Percentiles rank a stretch among this genome's conserved stretches.
These are phyloP conservation scores for Myxozyma monticola DNA, from an alignment of 805 yeast species.

Conservation along the genomic window DNA sequence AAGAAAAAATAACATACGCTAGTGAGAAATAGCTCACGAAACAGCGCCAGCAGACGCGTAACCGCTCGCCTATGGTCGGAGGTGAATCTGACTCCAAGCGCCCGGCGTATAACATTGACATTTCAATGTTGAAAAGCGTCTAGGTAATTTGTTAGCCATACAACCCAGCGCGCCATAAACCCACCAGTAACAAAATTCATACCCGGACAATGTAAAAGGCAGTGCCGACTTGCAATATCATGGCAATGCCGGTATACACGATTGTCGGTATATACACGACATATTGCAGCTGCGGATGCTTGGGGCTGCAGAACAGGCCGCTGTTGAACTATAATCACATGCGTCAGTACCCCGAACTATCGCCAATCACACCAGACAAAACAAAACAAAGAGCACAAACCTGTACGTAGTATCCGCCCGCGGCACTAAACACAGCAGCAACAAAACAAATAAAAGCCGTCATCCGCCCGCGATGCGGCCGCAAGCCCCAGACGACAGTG, in stretches of 20 bases:
- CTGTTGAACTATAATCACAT: constrained; percentile 10
- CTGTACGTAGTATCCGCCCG: constrained; percentile 9
- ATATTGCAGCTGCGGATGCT: constrained; percentile 13
- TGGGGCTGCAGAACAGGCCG: constrained; percentile 19
- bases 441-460: not conserved
- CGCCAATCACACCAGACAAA: too few species aligned
- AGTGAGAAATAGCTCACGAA: not conserved
- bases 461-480: constrained; percentile 5
- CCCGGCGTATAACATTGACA: constrained; percentile 4
- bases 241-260: constrained; percentile 14
- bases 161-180: too few species aligned
- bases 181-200: too few species aligned
- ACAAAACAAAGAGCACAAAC: too few species aligned
- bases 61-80: not conserved
- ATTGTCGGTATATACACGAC: constrained; percentile 17
- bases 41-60: not conserved
- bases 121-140: constrained; percentile 9
- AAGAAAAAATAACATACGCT: too few species aligned
- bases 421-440: constrained; percentile 18
- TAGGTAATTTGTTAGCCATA: too few species aligned
- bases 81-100: not conserved
- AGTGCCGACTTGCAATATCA: constrained; percentile 15
- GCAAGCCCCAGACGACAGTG: constrained; percentile 17
- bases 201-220: constrained; percentile 12
- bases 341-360: too few species aligned